Base-by-base conservation (phyloP, 2,329 filamentous ascomycete genomes). In the Beauveria australis region DNA sequence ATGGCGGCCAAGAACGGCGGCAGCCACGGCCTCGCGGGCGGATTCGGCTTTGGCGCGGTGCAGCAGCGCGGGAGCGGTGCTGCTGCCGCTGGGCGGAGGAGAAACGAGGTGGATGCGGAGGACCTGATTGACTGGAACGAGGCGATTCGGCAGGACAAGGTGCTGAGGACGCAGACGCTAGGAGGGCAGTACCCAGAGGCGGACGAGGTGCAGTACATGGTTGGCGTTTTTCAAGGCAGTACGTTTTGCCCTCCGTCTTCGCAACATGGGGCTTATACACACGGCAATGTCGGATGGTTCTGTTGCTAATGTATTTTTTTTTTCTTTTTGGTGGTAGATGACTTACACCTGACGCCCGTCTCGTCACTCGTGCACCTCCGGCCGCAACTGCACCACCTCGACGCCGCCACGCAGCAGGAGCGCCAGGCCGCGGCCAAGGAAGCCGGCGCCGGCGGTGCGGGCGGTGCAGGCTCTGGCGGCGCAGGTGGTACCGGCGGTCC, bases 341-440 rank as follows among this genome's bases (percentile, higher is more conserved):
- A 95, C 70, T 79, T 97, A 10, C 91, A 97, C 75, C 84, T 97
- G 44, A 95, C 91, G 1, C 89, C 89, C 26, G 84, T 95, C 51
- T 86, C 88, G 46, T 88, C 90, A 2, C 84, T 96, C 49, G 89
- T 96, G 47, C 91, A 96, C 71, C 85, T 99, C 69, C 89, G 92
- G 4, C 92, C 94, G 0, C 91, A 97, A 69, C 89, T 96, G 63
- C 91, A 96, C 74, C 92, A 97, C 75, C 81, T 97, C 66, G 94
- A 97, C 74, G 93, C 94, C 3, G 76, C 86, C 51, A 80, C 87
- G 52, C 91, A 97, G 68, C 81, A 90, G 60, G 85, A 89, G 41
- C 78, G 79, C 47, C 73, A 74, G 71, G 68, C 70, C 57, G 66
- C 70, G 18, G 72, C 75, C 72, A 71, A 73, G 59, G 72, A 74